A percentile compares a stretch with the other conserved stretches of the same genome.
These are phyloP conservation scores for Nematodospora anomalae DNA, from an alignment of 1,139 yeast species.

Conservation along the genomic window DNA sequence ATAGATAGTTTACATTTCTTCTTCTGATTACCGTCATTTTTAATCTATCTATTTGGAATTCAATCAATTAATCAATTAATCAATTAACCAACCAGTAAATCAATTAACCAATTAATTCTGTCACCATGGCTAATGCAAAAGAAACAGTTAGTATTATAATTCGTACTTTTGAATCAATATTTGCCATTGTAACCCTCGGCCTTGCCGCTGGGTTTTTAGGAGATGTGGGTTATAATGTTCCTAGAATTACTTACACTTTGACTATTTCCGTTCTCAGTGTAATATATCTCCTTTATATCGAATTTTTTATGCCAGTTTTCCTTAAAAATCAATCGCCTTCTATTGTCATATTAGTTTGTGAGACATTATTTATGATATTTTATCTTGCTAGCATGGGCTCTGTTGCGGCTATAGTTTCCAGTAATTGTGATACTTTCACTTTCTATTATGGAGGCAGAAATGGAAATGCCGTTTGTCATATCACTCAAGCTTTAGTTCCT, in stretches of 20 bases:
- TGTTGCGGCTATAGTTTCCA: slow-evolving; percentile 27
- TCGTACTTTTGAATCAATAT: slow-evolving; percentile 22
- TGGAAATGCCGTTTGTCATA: slow-evolving; percentile 18
- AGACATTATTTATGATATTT: slow-evolving; percentile 23
- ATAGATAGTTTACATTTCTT: too few species aligned
- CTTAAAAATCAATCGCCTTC: slow-evolving; percentile 15
- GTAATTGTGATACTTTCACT: slow-evolving; percentile 16
- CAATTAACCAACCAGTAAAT: neutral
- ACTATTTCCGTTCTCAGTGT: slow-evolving; percentile 24
- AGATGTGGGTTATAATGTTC: slow-evolving; percentile 9
- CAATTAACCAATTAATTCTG: neutral
- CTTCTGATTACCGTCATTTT: too few species aligned
- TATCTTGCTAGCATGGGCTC: slow-evolving; percentile 29
- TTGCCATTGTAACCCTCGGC: slow-evolving; percentile 26
- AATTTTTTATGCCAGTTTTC: slow-evolving; percentile 14
- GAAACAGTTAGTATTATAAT: slow-evolving; percentile 6
- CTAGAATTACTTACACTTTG: slow-evolving; percentile 21
- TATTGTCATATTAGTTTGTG: slow-evolving; percentile 20
- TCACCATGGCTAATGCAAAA: slow-evolving; percentile 1
- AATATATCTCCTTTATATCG: slow-evolving; percentile 25
- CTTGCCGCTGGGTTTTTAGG: slow-evolving; percentile 26
- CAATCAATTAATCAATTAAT: neutral
- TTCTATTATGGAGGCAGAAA: neutral
- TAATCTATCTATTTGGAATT: neutral
- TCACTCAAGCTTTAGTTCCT: slow-evolving; percentile 31